Percentiles rank a stretch among this genome's conserved stretches.
Conservation (phyloP, 176 grass and related monocot genomes). For the Hyparrhenia diplandra region DNA sequence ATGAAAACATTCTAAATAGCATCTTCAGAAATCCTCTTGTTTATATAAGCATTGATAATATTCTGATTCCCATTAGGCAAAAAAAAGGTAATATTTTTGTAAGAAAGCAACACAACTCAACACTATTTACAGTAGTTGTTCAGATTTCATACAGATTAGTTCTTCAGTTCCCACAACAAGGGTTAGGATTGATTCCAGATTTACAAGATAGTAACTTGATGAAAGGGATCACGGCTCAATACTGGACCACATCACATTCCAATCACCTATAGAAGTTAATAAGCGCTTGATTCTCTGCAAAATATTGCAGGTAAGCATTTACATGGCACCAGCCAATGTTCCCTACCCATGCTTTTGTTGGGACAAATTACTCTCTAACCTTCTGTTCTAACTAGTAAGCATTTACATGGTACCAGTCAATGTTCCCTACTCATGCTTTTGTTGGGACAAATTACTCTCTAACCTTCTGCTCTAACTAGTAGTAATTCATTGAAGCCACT, state of each 20-base stretch:
- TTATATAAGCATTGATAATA: not conserved
- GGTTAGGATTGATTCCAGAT: not conserved
- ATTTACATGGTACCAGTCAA: not conserved
- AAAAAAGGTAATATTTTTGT: not conserved
- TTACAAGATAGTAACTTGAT: not conserved
- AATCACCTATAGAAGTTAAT: not conserved
- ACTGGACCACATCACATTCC: not conserved
- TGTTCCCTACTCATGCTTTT: not conserved
- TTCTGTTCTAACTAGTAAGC: not conserved
- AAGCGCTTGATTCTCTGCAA: not conserved
- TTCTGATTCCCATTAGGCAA: not conserved
- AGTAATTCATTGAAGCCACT: not conserved
- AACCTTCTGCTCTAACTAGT: not conserved
- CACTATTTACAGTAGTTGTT: not conserved
- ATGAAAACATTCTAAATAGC: not conserved
- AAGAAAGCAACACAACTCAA: not conserved
- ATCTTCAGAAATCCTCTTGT: not conserved
- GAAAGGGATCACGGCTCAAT: not conserved
- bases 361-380: not conserved
- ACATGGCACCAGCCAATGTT: not conserved
- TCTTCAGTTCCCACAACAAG: not conserved
- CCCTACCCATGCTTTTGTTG: not conserved
- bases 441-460: not conserved
- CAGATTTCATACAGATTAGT: not conserved
- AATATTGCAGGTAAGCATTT: not conserved